Percentiles rank a stretch among this genome's conserved stretches.
phyloP scores from a whole-genome alignment of 495 filamentous ascomycete genomes.

The Acidiella bohemica region DNA sequence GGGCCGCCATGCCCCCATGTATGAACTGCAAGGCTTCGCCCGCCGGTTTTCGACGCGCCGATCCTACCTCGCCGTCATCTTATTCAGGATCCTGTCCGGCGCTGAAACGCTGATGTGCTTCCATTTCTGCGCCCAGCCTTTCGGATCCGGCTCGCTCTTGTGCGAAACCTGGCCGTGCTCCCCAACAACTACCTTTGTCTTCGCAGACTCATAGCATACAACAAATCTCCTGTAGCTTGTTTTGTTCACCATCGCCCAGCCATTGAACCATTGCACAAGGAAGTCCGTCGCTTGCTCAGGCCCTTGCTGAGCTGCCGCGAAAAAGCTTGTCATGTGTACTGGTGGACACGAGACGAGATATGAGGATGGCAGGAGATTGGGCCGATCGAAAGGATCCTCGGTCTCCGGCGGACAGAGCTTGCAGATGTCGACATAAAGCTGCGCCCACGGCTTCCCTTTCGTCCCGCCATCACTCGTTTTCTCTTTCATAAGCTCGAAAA shows the following conservation, averaged over 20 bases:
- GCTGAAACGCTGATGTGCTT: slow-evolving; percentile 11
- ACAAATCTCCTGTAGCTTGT: slow-evolving; percentile 11
- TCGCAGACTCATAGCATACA: slow-evolving; percentile 11
- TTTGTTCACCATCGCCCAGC: slow-evolving; percentile 1
- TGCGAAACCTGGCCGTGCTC: neutral
- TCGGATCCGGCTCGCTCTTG: slow-evolving; percentile 3
- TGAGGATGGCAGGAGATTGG: slow-evolving; percentile 7
- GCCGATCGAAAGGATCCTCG: slow-evolving; percentile 9
- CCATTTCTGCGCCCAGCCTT: slow-evolving; percentile 12
- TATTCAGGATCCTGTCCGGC: neutral
- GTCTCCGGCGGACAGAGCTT: slow-evolving; percentile 10
- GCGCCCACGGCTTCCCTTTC: slow-evolving; percentile 1
- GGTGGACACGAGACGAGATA: slow-evolving; percentile 9
- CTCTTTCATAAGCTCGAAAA: slow-evolving; percentile 2
- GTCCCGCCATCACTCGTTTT: neutral
- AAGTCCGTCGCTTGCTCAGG: slow-evolving; percentile 12
- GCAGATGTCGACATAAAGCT: slow-evolving; percentile 3
- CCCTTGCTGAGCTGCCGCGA: slow-evolving; percentile 6
- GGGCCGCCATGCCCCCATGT: too few relatives aligned
- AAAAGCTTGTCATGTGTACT: slow-evolving; percentile 8
- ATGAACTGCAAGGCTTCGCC: too few relatives aligned
- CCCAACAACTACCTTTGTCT: neutral
- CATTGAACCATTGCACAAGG: slow-evolving; percentile 15
- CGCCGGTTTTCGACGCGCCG: too few relatives aligned
- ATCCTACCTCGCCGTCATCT: neutral